phyloP scores from a whole-genome alignment of 139 green algal genomes.

The Tetraselmis chui region DNA sequence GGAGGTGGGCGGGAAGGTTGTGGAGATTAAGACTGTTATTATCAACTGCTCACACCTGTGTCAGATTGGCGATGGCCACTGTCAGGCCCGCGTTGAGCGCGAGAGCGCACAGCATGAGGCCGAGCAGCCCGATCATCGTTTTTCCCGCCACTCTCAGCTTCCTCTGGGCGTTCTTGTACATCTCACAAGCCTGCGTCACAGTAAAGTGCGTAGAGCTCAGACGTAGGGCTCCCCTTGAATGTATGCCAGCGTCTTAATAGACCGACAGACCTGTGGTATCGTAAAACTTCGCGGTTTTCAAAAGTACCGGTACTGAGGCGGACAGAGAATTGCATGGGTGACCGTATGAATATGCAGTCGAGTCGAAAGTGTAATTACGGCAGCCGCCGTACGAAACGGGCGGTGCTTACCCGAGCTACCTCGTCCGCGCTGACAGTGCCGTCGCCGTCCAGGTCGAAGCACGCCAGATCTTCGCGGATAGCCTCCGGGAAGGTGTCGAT shows the following conservation, averaged over 20 bases:
- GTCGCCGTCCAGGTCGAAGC: neutral
- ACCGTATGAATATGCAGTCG: too few relatives aligned
- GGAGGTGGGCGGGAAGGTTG: too few relatives aligned
- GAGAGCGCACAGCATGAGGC: neutral
- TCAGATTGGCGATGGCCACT: neutral
- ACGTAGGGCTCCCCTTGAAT: too few relatives aligned
- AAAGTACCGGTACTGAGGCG: too few relatives aligned
- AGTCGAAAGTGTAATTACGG: too few relatives aligned
- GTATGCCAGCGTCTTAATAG: too few relatives aligned
- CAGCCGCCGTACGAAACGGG: too few relatives aligned
- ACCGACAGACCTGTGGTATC: too few relatives aligned
- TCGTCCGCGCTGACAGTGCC: neutral
- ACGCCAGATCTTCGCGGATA: neutral
- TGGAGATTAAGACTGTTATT: too few relatives aligned
- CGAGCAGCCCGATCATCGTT: neutral
- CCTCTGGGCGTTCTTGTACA: neutral
- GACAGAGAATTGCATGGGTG: too few relatives aligned
- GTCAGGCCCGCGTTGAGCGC: neutral
- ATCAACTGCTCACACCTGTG: neutral
- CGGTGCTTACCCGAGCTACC: neutral
- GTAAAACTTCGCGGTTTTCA: too few relatives aligned
- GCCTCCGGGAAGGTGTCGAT: neutral
- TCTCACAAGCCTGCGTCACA: neutral
- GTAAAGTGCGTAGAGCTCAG: too few relatives aligned
- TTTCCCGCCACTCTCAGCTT: neutral